Percentiles rank a stretch among this genome's conserved stretches.
Evolutionary conservation across 257 asterid genomes (phyloP).

Genomic region (Fraxinus cuspidata): DNA sequence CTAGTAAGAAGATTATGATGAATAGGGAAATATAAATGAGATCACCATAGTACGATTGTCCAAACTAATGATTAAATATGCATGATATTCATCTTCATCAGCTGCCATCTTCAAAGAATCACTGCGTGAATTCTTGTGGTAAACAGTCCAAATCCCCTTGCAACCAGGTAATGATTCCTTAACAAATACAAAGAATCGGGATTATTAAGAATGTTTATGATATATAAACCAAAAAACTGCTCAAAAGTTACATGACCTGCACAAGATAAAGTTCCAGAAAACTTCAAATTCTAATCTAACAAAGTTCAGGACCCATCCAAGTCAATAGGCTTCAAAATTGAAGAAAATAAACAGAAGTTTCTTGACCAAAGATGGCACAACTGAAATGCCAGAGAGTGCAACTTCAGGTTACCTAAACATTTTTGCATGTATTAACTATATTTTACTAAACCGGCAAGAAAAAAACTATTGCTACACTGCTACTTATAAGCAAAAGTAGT

Average conservation of each 20-base stretch:
- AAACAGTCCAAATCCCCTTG: slow-evolving; percentile 98
- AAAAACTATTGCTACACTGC: background rate
- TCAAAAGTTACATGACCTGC: slow-evolving; percentile 6
- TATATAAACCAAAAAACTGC: slow-evolving; percentile 13
- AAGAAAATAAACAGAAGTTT: slow-evolving; percentile 9
- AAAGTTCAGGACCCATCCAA: slow-evolving; percentile 10
- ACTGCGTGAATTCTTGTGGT: slow-evolving; percentile 81
- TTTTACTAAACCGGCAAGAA: slow-evolving; percentile 2
- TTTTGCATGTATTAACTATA: background rate
- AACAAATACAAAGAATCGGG: slow-evolving; percentile 28
- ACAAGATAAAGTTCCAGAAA: slow-evolving; percentile 10
- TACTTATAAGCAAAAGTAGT: background rate
- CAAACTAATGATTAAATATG: slow-evolving; percentile 90
- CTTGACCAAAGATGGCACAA: slow-evolving; percentile 13
- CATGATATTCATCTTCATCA: slow-evolving; percentile 97
- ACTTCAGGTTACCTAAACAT: background rate
- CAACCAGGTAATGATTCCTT: slow-evolving; percentile 96
- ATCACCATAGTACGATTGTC: slow-evolving; percentile 95
- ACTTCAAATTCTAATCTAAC: slow-evolving; percentile 5
- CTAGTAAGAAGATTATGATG: background rate
- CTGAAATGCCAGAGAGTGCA: slow-evolving; percentile 5
- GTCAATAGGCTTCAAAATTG: slow-evolving; percentile 1
- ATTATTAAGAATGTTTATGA: slow-evolving; percentile 5
- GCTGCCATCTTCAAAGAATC: slow-evolving; percentile 68
- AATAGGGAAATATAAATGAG: slow-evolving; percentile 8